These are phyloP conservation scores for Neonectria neomacrospora DNA, from an alignment of 2,329 filamentous ascomycete species.

Conservation along the genomic window DNA sequence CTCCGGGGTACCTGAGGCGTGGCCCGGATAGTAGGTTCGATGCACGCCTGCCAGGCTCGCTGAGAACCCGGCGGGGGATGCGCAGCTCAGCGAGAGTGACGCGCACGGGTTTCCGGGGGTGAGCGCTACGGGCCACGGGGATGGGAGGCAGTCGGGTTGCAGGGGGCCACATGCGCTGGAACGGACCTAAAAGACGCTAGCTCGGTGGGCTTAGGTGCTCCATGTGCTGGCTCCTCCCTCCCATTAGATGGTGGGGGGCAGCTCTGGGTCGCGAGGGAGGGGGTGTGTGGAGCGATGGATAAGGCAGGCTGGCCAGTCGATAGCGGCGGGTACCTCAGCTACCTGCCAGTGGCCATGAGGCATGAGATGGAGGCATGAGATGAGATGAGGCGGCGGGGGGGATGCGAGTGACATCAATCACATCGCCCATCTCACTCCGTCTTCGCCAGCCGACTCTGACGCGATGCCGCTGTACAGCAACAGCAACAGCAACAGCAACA, in stretches of 20 bases:
- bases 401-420: conserved; percentile 20
- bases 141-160: conserved; percentile 17
- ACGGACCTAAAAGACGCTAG: conserved; percentile 29
- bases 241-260: conserved; percentile 10
- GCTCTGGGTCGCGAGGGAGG: conserved; percentile 12
- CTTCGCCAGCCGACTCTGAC: neutral
- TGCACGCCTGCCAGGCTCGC: neutral
- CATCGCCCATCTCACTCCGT: neutral
- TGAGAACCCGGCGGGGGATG: conserved; percentile 6
- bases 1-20: conserved; percentile 17
- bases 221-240: neutral
- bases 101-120: conserved; percentile 29
- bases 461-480: conserved; percentile 9
- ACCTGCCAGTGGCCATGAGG: conserved; percentile 7
- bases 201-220: conserved; percentile 15
- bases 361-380: conserved; percentile 22
- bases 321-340: conserved; percentile 26
- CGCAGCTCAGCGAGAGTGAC: conserved; percentile 17
- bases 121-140: conserved; percentile 8
- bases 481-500: too few relatives aligned
- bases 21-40: neutral
- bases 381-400: conserved; percentile 1
- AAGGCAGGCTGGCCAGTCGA: conserved; percentile 29
- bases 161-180: conserved; percentile 35
- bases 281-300: conserved; percentile 31